phyloP scores from a whole-genome alignment of 495 filamentous ascomycete species.

The Annulohypoxylon stygium region DNA sequence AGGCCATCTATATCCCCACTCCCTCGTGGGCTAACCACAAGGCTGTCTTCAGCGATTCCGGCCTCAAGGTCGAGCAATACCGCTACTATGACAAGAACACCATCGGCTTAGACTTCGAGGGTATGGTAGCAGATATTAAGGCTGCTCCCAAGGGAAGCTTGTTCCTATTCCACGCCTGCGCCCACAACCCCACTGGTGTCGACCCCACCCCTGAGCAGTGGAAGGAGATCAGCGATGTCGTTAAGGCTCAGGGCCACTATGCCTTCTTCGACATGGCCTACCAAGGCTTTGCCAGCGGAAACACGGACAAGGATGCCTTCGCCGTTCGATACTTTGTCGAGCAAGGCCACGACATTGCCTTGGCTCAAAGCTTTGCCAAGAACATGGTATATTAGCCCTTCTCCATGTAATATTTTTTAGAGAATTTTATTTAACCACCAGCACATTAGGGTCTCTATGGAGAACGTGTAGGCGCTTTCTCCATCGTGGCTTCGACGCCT shows the following conservation, averaged over 20 bases:
- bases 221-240: slow-evolving; percentile 88
- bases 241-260: slow-evolving; percentile 91
- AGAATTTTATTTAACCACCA: slow-evolving; percentile 5
- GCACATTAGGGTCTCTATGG: slow-evolving; percentile 85
- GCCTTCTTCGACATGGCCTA: slow-evolving; percentile 99
- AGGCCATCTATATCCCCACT: slow-evolving; percentile 94
- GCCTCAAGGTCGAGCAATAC: slow-evolving; percentile 91
- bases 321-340: slow-evolving; percentile 91
- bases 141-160: slow-evolving; percentile 86
- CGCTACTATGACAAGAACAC: slow-evolving; percentile 99
- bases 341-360: slow-evolving; percentile 88
- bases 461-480: slow-evolving; percentile 98
- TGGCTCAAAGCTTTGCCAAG: slow-evolving; percentile 98
- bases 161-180: slow-evolving; percentile 95
- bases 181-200: slow-evolving; percentile 98
- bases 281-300: slow-evolving; percentile 95
- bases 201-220: slow-evolving; percentile 95
- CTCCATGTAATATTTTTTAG: neutral
- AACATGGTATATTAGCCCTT: slow-evolving; percentile 81
- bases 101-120: slow-evolving; percentile 97
- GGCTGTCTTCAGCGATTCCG: slow-evolving; percentile 94
- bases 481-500: slow-evolving; percentile 82
- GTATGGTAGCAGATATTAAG: slow-evolving; percentile 91
- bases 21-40: slow-evolving; percentile 99
- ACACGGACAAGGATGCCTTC: slow-evolving; percentile 93